phyloP scores from a whole-genome alignment of 805 yeast species.

The Candida maris region DNA sequence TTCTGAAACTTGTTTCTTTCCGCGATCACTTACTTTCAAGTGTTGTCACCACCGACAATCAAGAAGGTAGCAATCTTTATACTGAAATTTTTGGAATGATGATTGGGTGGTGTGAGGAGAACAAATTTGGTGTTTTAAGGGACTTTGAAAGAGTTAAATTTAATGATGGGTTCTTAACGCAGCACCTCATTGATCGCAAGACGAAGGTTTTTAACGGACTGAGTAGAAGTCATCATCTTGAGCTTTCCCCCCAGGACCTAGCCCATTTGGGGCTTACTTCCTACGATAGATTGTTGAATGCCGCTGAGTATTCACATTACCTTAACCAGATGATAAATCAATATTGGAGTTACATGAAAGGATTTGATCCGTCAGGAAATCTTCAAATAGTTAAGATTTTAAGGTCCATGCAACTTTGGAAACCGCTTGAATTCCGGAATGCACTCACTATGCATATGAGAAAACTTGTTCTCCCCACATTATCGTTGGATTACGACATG shows the following conservation, averaged over 20 bases:
- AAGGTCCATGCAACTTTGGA: constrained; percentile 37
- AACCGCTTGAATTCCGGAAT: constrained; percentile 28
- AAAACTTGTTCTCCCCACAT: constrained; percentile 27
- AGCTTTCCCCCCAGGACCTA: constrained; percentile 18
- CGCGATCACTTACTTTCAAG: constrained; percentile 20
- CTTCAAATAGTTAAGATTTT: constrained; percentile 14
- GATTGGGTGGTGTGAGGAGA: constrained; percentile 16
- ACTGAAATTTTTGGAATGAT: constrained; percentile 12
- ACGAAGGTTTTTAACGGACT: constrained; percentile 3
- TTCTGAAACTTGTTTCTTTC: constrained; percentile 21
- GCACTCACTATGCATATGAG: constrained; percentile 23
- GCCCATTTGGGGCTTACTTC: constrained; percentile 25
- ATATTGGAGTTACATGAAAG: constrained; percentile 26
- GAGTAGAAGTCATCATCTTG: neutral
- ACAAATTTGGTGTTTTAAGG: constrained; percentile 12
- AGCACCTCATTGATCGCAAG: neutral
- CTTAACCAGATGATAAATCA: constrained; percentile 23
- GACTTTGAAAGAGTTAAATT: constrained; percentile 7
- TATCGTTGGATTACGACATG: constrained; percentile 33
- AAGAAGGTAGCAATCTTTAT: constrained; percentile 15
- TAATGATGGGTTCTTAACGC: constrained; percentile 7
- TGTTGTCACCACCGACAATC: constrained; percentile 7
- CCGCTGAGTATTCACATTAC: constrained; percentile 31
- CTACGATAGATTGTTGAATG: constrained; percentile 27
- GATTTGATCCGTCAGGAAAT: constrained; percentile 12